Conservation (phyloP, 805 yeast genomes). For the Yamadazyma olivae region DNA sequence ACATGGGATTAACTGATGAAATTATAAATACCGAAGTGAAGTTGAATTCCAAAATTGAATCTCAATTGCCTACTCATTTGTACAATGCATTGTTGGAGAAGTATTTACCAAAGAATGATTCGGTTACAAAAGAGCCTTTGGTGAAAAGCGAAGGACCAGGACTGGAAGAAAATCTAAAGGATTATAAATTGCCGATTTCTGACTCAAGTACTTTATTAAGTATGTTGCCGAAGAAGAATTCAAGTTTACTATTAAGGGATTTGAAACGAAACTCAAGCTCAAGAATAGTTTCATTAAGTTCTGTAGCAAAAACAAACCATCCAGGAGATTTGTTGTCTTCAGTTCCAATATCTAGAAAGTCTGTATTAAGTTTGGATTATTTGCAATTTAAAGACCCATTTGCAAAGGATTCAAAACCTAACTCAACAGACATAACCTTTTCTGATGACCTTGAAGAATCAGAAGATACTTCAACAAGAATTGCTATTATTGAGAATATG, state of each 20-base stretch:
- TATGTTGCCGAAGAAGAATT: conserved; percentile 6
- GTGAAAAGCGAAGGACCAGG: neutral
- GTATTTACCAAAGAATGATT: conserved; percentile 16
- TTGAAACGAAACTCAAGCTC: conserved; percentile 18
- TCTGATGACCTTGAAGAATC: conserved; percentile 63
- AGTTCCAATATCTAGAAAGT: conserved; percentile 61
- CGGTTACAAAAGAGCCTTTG: neutral
- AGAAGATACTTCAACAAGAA: conserved; percentile 61
- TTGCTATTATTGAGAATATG: conserved; percentile 68
- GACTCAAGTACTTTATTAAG: conserved; percentile 3
- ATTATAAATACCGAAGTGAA: conserved; percentile 71
- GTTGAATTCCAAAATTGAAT: conserved; percentile 45
- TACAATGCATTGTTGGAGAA: conserved; percentile 53
- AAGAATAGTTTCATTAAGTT: conserved; percentile 44
- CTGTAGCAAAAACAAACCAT: conserved; percentile 54
- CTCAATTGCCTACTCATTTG: conserved; percentile 58
- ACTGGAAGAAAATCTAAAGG: conserved; percentile 1
- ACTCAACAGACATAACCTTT: conserved; percentile 23
- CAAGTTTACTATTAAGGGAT: conserved; percentile 4
- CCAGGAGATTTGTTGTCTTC: conserved; percentile 86
- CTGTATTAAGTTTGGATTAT: conserved; percentile 20
- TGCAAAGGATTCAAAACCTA: neutral
- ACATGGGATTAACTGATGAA: conserved; percentile 80
- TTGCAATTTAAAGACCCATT: conserved; percentile 8
- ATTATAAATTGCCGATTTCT: neutral